phyloP scores from a whole-genome alignment of 176 grass and related monocot genomes.

The Triticum turgidum region DNA sequence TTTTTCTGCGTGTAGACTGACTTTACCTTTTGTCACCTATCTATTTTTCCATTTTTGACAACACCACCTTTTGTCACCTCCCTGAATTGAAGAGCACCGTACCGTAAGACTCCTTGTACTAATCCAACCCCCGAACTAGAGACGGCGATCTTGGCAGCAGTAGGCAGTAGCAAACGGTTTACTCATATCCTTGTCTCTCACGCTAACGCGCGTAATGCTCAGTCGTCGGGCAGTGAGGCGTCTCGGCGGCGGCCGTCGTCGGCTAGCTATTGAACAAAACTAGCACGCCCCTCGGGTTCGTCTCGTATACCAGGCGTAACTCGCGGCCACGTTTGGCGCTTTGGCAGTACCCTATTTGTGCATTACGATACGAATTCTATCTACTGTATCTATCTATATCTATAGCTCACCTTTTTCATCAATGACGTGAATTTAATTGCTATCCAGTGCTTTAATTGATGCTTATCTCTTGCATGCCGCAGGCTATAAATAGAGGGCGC shows the following conservation, averaged over 20 bases:
- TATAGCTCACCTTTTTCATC: neutral
- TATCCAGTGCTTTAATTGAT: neutral
- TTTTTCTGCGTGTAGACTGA: too few species aligned
- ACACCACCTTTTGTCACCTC: neutral
- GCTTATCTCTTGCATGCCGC: conserved; percentile 6
- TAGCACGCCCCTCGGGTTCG: neutral
- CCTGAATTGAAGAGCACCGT: neutral
- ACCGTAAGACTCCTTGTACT: neutral
- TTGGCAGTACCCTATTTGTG: neutral
- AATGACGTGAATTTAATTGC: conserved; percentile 4
- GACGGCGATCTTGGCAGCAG: neutral
- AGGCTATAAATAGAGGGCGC: conserved; percentile 21
- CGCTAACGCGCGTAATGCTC: neutral
- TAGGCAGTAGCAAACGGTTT: neutral
- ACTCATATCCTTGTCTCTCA: neutral
- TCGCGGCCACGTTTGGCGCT: neutral
- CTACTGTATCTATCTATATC: neutral
- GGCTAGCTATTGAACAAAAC: conserved; percentile 5
- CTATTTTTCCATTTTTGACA: too few species aligned
- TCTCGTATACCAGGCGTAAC: conserved; percentile 7
- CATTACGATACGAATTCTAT: neutral
- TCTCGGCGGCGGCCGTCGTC: neutral
- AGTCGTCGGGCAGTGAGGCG: neutral
- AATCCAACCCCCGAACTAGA: neutral
- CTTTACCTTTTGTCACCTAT: too few species aligned